A percentile compares a stretch with the other conserved stretches of the same genome.
These are phyloP conservation scores for Solanum peruvianum DNA, from an alignment of 257 asterid species.

Conservation along the genomic window DNA sequence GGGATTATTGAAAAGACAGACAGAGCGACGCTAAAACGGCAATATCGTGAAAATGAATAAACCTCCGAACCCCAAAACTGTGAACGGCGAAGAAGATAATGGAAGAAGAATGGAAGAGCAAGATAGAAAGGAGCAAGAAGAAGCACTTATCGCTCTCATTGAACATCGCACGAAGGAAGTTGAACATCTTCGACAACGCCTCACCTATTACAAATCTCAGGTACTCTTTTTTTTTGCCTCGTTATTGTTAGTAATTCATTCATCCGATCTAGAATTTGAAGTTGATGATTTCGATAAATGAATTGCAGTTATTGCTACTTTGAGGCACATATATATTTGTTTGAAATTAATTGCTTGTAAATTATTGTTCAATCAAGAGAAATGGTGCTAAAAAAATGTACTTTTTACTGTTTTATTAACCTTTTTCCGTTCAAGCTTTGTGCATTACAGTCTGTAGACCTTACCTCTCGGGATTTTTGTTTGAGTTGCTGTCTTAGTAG, in stretches of 20 bases:
- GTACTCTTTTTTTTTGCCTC: constrained; percentile 7
- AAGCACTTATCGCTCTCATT: constrained; percentile 58
- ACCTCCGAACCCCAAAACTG: constrained; percentile 10
- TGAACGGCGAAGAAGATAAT: constrained; percentile 3
- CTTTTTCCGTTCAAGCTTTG: not conserved
- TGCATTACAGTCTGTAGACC: not conserved
- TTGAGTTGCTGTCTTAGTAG: not conserved
- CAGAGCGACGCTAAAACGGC: not conserved
- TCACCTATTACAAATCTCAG: constrained; percentile 59
- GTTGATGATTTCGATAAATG: not conserved
- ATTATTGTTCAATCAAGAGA: not conserved
- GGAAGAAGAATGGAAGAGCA: not conserved
- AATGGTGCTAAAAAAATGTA: not conserved
- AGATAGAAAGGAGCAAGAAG: constrained; percentile 46
- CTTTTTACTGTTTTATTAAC: not conserved
- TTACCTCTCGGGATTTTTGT: not conserved
- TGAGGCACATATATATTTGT: not conserved
- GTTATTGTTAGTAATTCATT: not conserved
- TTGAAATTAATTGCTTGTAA: not conserved
- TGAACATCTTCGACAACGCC: constrained; percentile 56
- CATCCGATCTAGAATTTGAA: not conserved
- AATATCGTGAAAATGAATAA: not conserved
- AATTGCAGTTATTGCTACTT: not conserved
- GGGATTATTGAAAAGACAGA: not conserved
- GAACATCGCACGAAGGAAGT: constrained; percentile 89